phyloP scores from a whole-genome alignment of 2,329 filamentous ascomycete species.

The Berkeleyomyces rouxiae region DNA sequence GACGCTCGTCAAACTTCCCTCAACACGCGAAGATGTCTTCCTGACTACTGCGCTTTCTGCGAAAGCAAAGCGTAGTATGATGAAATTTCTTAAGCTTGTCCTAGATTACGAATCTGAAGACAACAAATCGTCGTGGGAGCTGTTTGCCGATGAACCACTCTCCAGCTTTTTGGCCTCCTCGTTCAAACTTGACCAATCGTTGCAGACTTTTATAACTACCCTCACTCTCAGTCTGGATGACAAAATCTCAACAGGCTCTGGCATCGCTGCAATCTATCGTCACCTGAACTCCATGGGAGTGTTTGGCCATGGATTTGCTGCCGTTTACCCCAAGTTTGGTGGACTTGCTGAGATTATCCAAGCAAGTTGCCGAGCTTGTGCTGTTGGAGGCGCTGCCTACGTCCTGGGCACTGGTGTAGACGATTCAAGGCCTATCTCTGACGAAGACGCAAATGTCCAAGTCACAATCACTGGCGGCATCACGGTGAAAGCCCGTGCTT shows the following conservation, averaged over 20 bases:
- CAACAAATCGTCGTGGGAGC: constrained; percentile 41
- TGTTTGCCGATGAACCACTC: constrained; percentile 37
- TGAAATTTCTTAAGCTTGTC: constrained; percentile 89
- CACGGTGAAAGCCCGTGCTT: constrained; percentile 34
- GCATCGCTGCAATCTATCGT: constrained; percentile 55
- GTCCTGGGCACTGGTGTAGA: constrained; percentile 59
- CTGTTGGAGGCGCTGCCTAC: constrained; percentile 82
- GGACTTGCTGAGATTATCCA: constrained; percentile 78
- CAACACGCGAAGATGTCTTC: constrained; percentile 84
- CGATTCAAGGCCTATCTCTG: constrained; percentile 16
- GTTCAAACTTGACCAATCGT: constrained; percentile 50
- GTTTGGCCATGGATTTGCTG: constrained; percentile 78
- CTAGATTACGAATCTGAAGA: constrained; percentile 47
- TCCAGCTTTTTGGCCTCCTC: constrained; percentile 40
- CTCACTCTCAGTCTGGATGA: constrained; percentile 58
- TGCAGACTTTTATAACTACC: constrained; percentile 46
- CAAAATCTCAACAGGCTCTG: constrained; percentile 45
- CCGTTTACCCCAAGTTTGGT: constrained; percentile 85
- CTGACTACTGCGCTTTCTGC: constrained; percentile 57
- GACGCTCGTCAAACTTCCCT: constrained; percentile 56
- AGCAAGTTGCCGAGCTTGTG: constrained; percentile 75
- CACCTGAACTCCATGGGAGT: constrained; percentile 76
- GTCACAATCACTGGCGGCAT: constrained; percentile 19
- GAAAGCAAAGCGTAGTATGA: constrained; percentile 68
- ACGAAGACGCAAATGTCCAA: constrained; percentile 15